Evolutionary conservation across 192 early-diverging fungal genomes (phyloP), one percentile per base, ranked within the genome.

Genomic region (Obelidium mucronatum): DNA sequence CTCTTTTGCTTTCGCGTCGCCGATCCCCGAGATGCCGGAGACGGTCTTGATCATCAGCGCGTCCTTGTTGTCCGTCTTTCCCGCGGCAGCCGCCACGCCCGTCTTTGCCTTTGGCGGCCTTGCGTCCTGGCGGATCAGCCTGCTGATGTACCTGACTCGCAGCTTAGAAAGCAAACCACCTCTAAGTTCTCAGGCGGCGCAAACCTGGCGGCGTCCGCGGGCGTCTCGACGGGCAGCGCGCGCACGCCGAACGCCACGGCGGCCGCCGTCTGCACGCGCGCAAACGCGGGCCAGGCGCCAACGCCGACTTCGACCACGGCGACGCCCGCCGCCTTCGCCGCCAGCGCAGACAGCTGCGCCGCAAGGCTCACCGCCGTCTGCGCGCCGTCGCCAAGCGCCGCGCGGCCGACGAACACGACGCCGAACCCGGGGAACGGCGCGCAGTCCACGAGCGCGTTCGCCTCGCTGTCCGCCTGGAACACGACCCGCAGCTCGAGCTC

Each of bases 41-140:
- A 68, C 52, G 39, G 28, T 68, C 34, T 68, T 68, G 40, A 68
- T 68, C 8, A 52, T 19, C 2, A 68, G 42, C 15, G 67, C 48
- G 67, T 68, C 26, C 48, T 44, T 31, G 44, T 68, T 68, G n/a
- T 68, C 67, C 6, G 52, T 48, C 19, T 68, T 68, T 8, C 67
- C 67, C 24, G 42, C 52, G 39, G 67, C 39, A 24, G 67, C 67
- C 35, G 42, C 44, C 17, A 52, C 44, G 5, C 28, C 17, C 15
- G 44, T 52, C 28, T 28, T 33, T n/a, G 44, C 19, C 34, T 68
- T 68, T 17, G 67, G 2, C 44, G 67, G 67, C 22, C 24, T 42
- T n/a, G 67, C 30, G 11, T 68, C 42, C 28, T 68, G 67, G 48
- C 52, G 17, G 26, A 68, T 68, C 19, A 68, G 8, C n/a, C 39